These are phyloP conservation scores for Colletotrichum magnum DNA, from an alignment of 2,329 filamentous ascomycete genomes.

Conservation along the genomic window DNA sequence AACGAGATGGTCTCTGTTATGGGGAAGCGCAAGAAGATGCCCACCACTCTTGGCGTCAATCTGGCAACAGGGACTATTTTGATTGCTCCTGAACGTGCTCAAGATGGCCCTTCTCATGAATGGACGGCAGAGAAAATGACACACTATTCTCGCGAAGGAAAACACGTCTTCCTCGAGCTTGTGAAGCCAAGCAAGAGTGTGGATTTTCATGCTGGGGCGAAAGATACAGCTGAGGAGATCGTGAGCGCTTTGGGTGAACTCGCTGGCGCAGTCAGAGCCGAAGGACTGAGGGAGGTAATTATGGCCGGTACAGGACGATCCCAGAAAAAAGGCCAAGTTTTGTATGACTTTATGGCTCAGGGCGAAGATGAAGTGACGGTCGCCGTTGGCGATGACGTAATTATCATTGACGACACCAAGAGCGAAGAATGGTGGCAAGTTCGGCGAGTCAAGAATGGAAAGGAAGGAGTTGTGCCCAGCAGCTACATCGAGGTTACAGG, in stretches of 20 bases:
- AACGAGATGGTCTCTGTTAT: conserved; percentile 98
- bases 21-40: conserved; percentile 98
- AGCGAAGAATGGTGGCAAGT: conserved; percentile 99
- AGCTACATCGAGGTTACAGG: conserved; percentile 95
- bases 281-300: conserved; percentile 87
- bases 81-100: conserved; percentile 87
- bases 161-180: conserved; percentile 96
- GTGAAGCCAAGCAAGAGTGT: conserved; percentile 93
- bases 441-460: conserved; percentile 88
- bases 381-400: conserved; percentile 88
- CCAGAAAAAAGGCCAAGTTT: conserved; percentile 86
- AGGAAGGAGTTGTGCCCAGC: conserved; percentile 95
- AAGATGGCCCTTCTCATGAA: conserved; percentile 88
- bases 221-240: conserved; percentile 96
- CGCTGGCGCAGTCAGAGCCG: conserved; percentile 86
- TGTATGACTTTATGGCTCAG: conserved; percentile 98
- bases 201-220: conserved; percentile 96
- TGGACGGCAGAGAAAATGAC: conserved; percentile 96
- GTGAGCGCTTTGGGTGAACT: conserved; percentile 90
- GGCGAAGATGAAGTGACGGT: conserved; percentile 98
- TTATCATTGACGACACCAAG: conserved; percentile 89
- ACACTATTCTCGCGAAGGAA: conserved; percentile 98
- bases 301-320: conserved; percentile 79
- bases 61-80: conserved; percentile 89
- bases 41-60: conserved; percentile 96